Conservation (phyloP, 805 yeast species). For the Candida odintsovae region DNA sequence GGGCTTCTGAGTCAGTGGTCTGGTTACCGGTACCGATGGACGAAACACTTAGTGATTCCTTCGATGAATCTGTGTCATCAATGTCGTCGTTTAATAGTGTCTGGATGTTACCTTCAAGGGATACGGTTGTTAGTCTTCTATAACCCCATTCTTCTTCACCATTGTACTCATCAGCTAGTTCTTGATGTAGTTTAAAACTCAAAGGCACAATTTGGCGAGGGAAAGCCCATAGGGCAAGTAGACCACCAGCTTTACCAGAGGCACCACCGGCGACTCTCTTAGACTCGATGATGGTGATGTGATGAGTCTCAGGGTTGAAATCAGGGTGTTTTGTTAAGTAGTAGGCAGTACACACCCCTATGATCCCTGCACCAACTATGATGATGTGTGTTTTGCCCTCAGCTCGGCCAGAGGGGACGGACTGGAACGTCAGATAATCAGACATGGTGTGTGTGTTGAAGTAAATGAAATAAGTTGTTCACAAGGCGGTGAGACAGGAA, state of each 20-base stretch:
- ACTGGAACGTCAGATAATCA: constrained; percentile 18
- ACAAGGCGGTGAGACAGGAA: too few species aligned
- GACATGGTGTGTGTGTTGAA: constrained; percentile 4
- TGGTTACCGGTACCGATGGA: constrained; percentile 21
- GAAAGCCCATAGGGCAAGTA: constrained; percentile 93
- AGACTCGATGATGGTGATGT: constrained; percentile 81
- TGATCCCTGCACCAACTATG: constrained; percentile 92
- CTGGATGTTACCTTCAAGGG: constrained; percentile 76
- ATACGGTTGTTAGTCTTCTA: constrained; percentile 78
- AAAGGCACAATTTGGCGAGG: constrained; percentile 91
- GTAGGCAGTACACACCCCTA: constrained; percentile 93
- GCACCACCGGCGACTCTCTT: constrained; percentile 97
- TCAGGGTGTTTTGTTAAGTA: constrained; percentile 78
- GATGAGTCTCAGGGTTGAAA: constrained; percentile 65
- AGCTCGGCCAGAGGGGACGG: constrained; percentile 23
- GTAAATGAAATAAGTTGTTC: neutral
- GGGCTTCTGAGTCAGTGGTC: constrained; percentile 4
- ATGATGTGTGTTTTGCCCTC: constrained; percentile 69
- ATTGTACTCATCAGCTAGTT: constrained; percentile 66
- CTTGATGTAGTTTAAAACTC: constrained; percentile 79
- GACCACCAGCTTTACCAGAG: constrained; percentile 95
- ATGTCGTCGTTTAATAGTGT: constrained; percentile 18
- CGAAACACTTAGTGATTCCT: constrained; percentile 15
- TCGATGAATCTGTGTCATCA: constrained; percentile 13
- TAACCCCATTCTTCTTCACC: constrained; percentile 95